Base-by-base conservation (phyloP, 2,329 filamentous ascomycete species). In the Thelonectria rubi region DNA sequence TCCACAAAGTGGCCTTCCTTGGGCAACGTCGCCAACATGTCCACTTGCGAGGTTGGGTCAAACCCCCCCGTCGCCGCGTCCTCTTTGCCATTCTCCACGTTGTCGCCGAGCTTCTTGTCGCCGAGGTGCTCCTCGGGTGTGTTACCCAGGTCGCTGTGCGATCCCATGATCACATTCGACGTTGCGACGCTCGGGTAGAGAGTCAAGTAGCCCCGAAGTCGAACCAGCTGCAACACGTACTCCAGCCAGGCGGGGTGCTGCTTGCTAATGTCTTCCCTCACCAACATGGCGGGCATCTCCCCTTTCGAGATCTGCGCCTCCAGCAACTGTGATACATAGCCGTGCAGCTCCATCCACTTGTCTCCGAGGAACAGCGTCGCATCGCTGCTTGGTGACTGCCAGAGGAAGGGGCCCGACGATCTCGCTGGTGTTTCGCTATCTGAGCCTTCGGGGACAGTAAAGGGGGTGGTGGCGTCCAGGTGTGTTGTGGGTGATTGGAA, bases 331-430 rank as follows among this genome's bases (percentile, higher is more conserved):
- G 90, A 86, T 2, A 96, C 84, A 69, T 96, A 95, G 11, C 88
- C 85, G 73, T 97, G 93, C 10, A 97, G 84, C 68, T 97, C 92
- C 12, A 86, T 80, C 95, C 95, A 99, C 72, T 90, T 93, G 49
- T 93, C 87, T 45, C 94, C 93, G 58, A 95, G 88, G 73, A 94
- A 90, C 10, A 99, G 82, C 11, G 89, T 86, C 1, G 94, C 94
- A 65, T 95, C 91, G 72, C 90, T 92, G 66, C 88, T 91, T 5
- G 94, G 94, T 2, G 89, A 87, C 76, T 97, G 91, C 89, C 93
- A 97, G 9, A 97, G 80, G 71, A 97, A 96, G 0, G 91, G 82
- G 0, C 85, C 84, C 51, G 5, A 75, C 70, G 26, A 76, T 69
- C 56, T 68, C 49, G 45, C 66, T 26, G 52, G 58, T 17, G 72